Conservation (phyloP, 352 stramenopile genomes). For the Phytopythium chamaehyphon region DNA sequence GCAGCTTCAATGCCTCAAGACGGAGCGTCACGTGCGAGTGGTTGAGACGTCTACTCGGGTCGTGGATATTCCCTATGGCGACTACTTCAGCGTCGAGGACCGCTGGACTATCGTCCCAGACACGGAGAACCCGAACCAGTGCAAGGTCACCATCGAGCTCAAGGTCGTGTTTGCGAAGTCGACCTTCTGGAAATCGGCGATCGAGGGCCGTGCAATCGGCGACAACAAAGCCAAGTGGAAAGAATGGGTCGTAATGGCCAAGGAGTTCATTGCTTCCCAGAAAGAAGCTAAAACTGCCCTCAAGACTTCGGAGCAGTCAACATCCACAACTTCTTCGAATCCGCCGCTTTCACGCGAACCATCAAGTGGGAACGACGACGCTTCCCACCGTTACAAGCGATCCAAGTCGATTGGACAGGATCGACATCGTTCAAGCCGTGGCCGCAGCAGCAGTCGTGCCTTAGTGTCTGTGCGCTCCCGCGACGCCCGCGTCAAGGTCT, state of each 20-base stretch:
- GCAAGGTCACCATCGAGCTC: constrained; percentile 71
- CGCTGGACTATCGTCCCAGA: constrained; percentile 70
- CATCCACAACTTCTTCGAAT: background rate
- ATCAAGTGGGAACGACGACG: too few species aligned
- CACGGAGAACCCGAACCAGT: constrained; percentile 31
- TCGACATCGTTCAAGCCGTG: constrained; percentile 7
- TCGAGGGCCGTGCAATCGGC: constrained; percentile 62
- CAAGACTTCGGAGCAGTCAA: background rate
- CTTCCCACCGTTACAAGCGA: background rate
- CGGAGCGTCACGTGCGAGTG: constrained; percentile 31
- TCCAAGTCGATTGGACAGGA: constrained; percentile 2
- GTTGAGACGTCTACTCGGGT: constrained; percentile 78
- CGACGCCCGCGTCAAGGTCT: constrained; percentile 35
- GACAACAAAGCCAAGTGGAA: constrained; percentile 77
- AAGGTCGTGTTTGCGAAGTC: constrained; percentile 84
- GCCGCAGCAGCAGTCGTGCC: constrained; percentile 8
- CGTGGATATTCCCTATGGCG: constrained; percentile 82
- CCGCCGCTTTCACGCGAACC: too few species aligned
- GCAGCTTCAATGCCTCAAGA: constrained; percentile 65
- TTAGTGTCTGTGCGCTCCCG: constrained; percentile 8
- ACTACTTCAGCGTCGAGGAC: constrained; percentile 86
- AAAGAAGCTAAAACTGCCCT: background rate
- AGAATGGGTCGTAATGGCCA: constrained; percentile 63
- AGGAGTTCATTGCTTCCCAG: constrained; percentile 33
- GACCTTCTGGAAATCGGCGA: constrained; percentile 81